Base-by-base conservation (phyloP, 2,329 filamentous ascomycete genomes). In the Camillea tinctor region DNA sequence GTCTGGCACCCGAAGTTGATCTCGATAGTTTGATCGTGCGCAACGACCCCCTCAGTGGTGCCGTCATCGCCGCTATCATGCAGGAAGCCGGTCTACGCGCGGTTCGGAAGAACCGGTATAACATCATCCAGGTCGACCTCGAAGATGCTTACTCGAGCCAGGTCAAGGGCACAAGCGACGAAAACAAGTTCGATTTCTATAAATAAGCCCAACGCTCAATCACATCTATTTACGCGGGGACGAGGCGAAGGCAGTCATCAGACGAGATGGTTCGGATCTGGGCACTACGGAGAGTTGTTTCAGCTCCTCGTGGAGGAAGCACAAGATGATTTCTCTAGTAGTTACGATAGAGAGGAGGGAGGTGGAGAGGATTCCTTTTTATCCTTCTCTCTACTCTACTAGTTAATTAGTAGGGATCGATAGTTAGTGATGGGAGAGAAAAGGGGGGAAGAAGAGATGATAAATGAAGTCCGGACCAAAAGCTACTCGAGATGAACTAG, bases 11-110 rank as follows among this genome's bases (percentile, higher is more conserved):
- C 52, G 95, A 99, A 76, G 95, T 97, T 58, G 95, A 99, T 75
- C 82, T 99, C 64, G 95, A 99, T 78, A 95, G 91, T 67, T 81
- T 99, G 72, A 99, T 99, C 72, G 93, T 97, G 67, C 88, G 95
- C 71, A 99, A 98, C 74, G 95, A 99, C 74, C 95, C 95, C 1
- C 81, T 99, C 54, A 96, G 91, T 54, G 95, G 95, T 70, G 95
- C 95, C 59, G 89, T 99, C 69, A 99, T 99, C 74, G 93, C 95
- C 53, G 95, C 95, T 55, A 97, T 99, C 74, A 99, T 99, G 95
- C 95, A 99, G 78, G 95, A 99, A 80, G 95, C 95, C 30, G 95
- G 95, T 67, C 83, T 99, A 68, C 87, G 93, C 67, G 94, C 94
- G 23, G 94, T 98, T 66, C 86, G 94, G 71, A 98, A 97, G 88